Evolutionary conservation across 2,329 filamentous ascomycete species (phyloP).

Genomic region (Westerdykella aurantiaca): DNA sequence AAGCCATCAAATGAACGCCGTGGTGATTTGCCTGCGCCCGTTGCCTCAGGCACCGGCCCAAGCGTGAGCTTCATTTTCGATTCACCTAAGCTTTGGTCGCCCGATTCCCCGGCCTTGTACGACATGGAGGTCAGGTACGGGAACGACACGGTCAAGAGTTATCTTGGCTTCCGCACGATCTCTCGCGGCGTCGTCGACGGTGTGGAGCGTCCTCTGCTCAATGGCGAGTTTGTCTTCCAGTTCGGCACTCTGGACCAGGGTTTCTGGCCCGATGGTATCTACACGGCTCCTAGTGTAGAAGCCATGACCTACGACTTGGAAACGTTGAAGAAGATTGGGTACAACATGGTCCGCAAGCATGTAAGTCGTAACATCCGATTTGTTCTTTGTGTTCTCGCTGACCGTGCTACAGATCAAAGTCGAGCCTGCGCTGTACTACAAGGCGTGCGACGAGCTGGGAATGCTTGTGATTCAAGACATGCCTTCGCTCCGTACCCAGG

Average conservation of each 20-base stretch:
- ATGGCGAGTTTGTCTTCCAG: slow-evolving; percentile 62
- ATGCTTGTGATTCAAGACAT: slow-evolving; percentile 67
- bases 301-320: slow-evolving; percentile 64
- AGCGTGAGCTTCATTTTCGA: slow-evolving; percentile 44
- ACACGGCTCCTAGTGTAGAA: slow-evolving; percentile 59
- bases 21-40: too few species aligned
- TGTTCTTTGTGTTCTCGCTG: not conserved
- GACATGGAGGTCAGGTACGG: slow-evolving; percentile 54
- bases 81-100: slow-evolving; percentile 59
- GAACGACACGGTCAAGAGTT: slow-evolving; percentile 54
- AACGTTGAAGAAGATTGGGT: slow-evolving; percentile 58
- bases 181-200: slow-evolving; percentile 53
- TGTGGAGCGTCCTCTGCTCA: slow-evolving; percentile 57
- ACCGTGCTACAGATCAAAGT: slow-evolving; percentile 55
- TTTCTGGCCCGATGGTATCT: slow-evolving; percentile 65
- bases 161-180: slow-evolving; percentile 64
- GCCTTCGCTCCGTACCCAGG: slow-evolving; percentile 51
- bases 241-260: slow-evolving; percentile 67
- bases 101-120: slow-evolving; percentile 57
- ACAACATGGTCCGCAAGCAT: slow-evolving; percentile 68
- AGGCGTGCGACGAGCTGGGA: slow-evolving; percentile 61
- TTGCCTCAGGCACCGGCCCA: too few species aligned
- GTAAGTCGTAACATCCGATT: slow-evolving; percentile 38
- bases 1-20: not conserved
- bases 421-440: slow-evolving; percentile 62